Base-by-base conservation (phyloP, 108 stramenopile genomes). In the Stephanodiscus minutulus region DNA sequence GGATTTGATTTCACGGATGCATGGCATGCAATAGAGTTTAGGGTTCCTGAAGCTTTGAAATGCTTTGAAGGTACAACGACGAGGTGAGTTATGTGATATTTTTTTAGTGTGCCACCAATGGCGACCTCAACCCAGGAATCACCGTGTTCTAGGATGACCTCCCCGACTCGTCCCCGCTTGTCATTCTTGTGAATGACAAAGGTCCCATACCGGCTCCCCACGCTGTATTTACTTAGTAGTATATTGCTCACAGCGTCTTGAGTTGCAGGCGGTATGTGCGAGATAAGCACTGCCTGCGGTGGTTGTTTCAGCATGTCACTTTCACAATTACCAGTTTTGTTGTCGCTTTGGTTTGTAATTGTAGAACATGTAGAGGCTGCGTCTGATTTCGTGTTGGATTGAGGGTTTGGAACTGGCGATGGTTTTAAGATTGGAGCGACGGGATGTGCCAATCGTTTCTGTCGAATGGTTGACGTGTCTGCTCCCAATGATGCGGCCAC, bases 401-500 rank as follows among this genome's bases (percentile, higher is more conserved):
- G 24, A 41, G 35, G 52, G 27, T 47, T 31, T 17, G 15, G 39
- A 39, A 8, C 1, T 39, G 39, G 39, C 11, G 7, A 39, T 39
- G 8, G 8, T 7, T 39, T 39, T 11, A 39, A 39, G 39, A 13
- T 44, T 12, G 48, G 57, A 46, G 56, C 41, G 17, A 62, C 39
- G 35, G 56, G 46, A 18, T 31, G 60, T 3, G 46, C 24, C 18
- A 65, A 12, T 25, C 61, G 36, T 46, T 73, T 66, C 31, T 64
- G 43, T 1, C 44, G 64, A 24, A 53, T 27, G 28, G 48, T 36
- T 22, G 72, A 8, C 13, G 58, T 36, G 17, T 75, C 73, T 29
- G 75, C 64, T 47, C 60, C 61, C 29, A 81, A 48, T 13, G 64
- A 58, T 22, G 61, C 43, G 25, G 80, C 80, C 20, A 81, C 80